Percentiles rank a stretch among this genome's conserved stretches.
phyloP scores from a whole-genome alignment of 805 yeast genomes.

The Pichia exigua region DNA sequence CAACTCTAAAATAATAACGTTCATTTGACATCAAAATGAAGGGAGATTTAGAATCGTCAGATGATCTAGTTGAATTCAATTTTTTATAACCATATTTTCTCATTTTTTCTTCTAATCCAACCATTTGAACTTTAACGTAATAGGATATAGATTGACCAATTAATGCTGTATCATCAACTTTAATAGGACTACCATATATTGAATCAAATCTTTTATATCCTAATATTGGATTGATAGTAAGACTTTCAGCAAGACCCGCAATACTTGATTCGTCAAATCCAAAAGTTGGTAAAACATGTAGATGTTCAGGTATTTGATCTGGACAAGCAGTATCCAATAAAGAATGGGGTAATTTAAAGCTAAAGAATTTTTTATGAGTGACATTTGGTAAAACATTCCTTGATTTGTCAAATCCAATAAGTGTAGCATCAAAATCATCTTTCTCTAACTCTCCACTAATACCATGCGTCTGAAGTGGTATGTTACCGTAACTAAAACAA shows the following conservation, averaged over 20 bases:
- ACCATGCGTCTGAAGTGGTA: conserved; percentile 11
- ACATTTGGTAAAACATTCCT: conserved; percentile 37
- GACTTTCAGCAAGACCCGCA: conserved; percentile 8
- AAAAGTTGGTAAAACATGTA: conserved; percentile 32
- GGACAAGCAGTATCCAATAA: conserved; percentile 48
- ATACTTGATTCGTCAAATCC: conserved; percentile 23
- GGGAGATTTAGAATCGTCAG: conserved; percentile 9
- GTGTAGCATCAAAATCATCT: conserved; percentile 20
- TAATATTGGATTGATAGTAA: conserved; percentile 29
- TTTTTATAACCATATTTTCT: conserved; percentile 13
- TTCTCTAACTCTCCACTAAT: background rate
- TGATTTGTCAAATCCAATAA: conserved; percentile 35
- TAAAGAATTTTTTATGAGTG: conserved; percentile 46
- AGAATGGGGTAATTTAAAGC: conserved; percentile 45
- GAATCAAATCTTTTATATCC: conserved; percentile 44
- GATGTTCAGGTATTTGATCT: conserved; percentile 31
- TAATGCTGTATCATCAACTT: conserved; percentile 38
- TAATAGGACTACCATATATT: conserved; percentile 41
- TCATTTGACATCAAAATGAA: conserved; percentile 14
- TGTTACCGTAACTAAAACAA: conserved; percentile 34
- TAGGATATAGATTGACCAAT: conserved; percentile 38
- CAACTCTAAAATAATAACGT: conserved; percentile 15
- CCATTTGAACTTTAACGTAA: conserved; percentile 43
- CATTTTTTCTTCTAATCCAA: conserved; percentile 32
- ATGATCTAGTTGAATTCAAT: background rate